A percentile compares a stretch with the other conserved stretches of the same genome.
These are phyloP conservation scores for Ensete glaucum DNA, from an alignment of 176 grass and related monocot species.

Conservation along the genomic window DNA sequence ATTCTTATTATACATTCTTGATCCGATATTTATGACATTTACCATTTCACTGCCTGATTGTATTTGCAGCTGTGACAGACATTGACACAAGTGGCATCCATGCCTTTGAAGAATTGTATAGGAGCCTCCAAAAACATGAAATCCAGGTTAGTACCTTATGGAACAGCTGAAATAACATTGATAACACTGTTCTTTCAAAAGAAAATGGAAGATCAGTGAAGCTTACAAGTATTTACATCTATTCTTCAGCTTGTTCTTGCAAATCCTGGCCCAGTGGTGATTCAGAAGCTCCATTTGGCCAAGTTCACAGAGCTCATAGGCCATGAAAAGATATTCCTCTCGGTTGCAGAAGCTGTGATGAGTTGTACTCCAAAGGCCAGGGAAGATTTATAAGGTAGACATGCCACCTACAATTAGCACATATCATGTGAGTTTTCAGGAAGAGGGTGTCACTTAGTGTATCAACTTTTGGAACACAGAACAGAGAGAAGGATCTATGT, in stretches of 20 bases:
- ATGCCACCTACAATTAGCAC: too few species aligned
- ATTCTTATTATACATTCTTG: neutral
- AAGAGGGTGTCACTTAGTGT: too few species aligned
- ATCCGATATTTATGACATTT: neutral
- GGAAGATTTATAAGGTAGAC: neutral
- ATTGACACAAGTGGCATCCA: conserved; percentile 91
- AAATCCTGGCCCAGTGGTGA: conserved; percentile 68
- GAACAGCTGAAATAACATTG: neutral
- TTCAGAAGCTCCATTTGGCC: conserved; percentile 53
- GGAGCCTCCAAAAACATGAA: conserved; percentile 49
- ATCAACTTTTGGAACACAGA: too few species aligned
- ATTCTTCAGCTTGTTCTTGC: conserved; percentile 64
- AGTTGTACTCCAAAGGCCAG: conserved; percentile 33
- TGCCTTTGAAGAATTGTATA: conserved; percentile 56
- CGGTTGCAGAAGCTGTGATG: conserved; percentile 59
- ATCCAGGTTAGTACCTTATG: conserved; percentile 48
- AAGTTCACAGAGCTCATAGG: conserved; percentile 62
- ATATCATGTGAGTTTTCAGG: too few species aligned
- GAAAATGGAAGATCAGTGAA: neutral
- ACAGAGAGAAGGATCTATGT: neutral
- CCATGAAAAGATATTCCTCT: conserved; percentile 61
- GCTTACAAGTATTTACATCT: neutral
- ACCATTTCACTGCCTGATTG: neutral
- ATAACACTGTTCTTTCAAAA: too few species aligned
- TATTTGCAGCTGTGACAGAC: conserved; percentile 74